Conservation (phyloP, 2,329 filamentous ascomycete species). For the Cadophora luteo-olivacea region DNA sequence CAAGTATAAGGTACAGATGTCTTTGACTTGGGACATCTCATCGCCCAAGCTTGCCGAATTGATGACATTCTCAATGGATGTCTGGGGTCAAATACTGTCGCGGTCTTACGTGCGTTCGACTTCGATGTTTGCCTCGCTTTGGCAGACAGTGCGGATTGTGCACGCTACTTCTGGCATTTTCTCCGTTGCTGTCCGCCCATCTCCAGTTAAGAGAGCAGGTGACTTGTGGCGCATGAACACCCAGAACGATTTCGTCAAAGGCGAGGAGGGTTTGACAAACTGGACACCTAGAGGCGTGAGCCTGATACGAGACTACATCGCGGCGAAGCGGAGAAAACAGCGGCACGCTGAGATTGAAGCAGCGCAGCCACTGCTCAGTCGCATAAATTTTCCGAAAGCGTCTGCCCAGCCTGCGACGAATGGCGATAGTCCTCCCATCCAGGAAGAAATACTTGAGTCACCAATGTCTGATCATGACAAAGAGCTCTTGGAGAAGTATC, state of each 20-base stretch:
- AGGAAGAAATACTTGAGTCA: constrained; percentile 41
- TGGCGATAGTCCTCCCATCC: constrained; percentile 18
- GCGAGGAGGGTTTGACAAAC: constrained; percentile 82
- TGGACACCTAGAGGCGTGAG: constrained; percentile 93
- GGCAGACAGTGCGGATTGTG: constrained; percentile 83
- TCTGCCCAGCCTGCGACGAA: constrained; percentile 18
- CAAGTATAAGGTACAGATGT: constrained; percentile 89
- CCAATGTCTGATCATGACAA: constrained; percentile 44
- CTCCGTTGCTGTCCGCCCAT: constrained; percentile 83
- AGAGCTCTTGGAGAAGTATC: constrained; percentile 50
- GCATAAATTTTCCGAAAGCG: constrained; percentile 52
- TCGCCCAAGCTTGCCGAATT: constrained; percentile 86
- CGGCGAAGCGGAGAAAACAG: constrained; percentile 73
- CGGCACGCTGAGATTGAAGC: constrained; percentile 83
- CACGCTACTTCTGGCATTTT: constrained; percentile 88
- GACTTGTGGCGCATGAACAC: constrained; percentile 98
- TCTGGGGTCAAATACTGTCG: constrained; percentile 83
- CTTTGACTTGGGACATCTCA: constrained; percentile 83
- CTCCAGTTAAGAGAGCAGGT: constrained; percentile 87
- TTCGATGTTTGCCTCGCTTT: constrained; percentile 86
- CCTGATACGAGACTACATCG: constrained; percentile 86
- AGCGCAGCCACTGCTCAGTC: constrained; percentile 69
- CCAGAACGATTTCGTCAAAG: constrained; percentile 93
- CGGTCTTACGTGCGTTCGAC: constrained; percentile 84
- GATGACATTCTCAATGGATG: constrained; percentile 83